Base-by-base conservation (phyloP, 2,329 filamentous ascomycete species). In the Allantophomopsis cytisporea region DNA sequence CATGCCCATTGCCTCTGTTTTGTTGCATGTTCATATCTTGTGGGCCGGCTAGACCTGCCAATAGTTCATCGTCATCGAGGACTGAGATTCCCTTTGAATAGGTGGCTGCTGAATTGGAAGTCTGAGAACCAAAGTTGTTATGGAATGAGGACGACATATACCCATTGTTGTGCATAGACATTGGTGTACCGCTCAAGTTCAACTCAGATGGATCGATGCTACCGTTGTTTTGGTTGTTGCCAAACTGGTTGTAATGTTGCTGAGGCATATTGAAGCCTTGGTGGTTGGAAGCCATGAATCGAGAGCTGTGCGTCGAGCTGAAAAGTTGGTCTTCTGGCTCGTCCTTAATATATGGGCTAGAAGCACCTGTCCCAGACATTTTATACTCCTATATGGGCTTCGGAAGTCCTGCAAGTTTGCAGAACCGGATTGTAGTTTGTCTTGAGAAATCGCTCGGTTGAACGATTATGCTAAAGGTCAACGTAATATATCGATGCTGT, bases 131-230 rank as follows among this genome's bases (percentile, higher is more conserved):
- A 53, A 71, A 78, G 51, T 69, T 72, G 58, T 80, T 77, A 50
- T 69, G 68, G 50, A 76, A 83, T 1, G 73, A 70, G 31, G 71
- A 67, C 16, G 72, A 74, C 40, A 59, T 60, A 45, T 57, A 62
- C 45, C 62, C 65, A 45, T 62, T 64, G 47, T 68, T 66, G 18
- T 54, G 51, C 16, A 58, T 63, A 41, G 65, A 59, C 47, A 69
- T 59, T 45, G 64, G 62, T 55, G 70, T 80, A 43, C 67, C 66
- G 47, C 68, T 69, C 76, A 89, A 83, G 50, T 76, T 76, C 43
- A 95, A 71, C 46, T 91, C 85, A 45, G 84, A 89, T 10, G 89
- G 89, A 55, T 95, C 84, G 54, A 95, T 80, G 53, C 72, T 72
- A 46, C 69, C 63, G 43, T 63, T 36, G 31, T 36, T 35, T 17